Base-by-base conservation (phyloP, 2,329 filamentous ascomycete genomes). In the Ceratocystis harringtonii region DNA sequence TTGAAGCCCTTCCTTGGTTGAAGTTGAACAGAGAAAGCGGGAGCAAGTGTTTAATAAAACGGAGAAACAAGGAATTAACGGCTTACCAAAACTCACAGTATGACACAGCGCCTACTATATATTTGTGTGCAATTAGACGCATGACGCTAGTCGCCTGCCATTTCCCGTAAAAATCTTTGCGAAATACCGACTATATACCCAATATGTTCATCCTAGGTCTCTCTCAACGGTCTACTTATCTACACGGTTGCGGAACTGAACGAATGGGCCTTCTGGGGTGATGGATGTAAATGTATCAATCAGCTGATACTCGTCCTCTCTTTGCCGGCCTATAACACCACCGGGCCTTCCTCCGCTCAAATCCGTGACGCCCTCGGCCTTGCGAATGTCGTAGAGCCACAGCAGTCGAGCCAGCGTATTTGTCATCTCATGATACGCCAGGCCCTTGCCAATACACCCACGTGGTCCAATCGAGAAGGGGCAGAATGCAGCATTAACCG, bases 271-370 rank as follows among this genome's bases (percentile, higher is more conserved):
- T 70, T 87, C 80, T 2, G 60, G 50, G 76, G 90, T 91, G 70
- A 81, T 77, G 70, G 85, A 88, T 41, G 87, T 89, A 74, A 91
- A 90, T 19, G 83, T 86, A 72, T 91, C 88, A 63, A 80, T 75
- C 66, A 90, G 76, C 76, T 89, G 87, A 73, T 85, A 89, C 77
- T 90, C 88, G 1, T 71, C 75, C 19, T 71, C 72, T 60, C 80
- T 77, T 65, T 84, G 78, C 58, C 84, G 77, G 0, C 84, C 84
- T 6, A 77, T 71, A 36, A 75, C 76, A 2, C 72, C 69, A 57
- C 74, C 75, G 5, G 82, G 82, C 75, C 84, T 80, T 7, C 79
- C 81, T n/a, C 62, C 65, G 5, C 65, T 62, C 3, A 80, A 78
- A 67, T 81, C 81, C 7, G 69, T 72, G 1, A 81, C 76, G 1